Conservation (phyloP, 371 early-diverging fungal species). For the Mucor racemosus region DNA sequence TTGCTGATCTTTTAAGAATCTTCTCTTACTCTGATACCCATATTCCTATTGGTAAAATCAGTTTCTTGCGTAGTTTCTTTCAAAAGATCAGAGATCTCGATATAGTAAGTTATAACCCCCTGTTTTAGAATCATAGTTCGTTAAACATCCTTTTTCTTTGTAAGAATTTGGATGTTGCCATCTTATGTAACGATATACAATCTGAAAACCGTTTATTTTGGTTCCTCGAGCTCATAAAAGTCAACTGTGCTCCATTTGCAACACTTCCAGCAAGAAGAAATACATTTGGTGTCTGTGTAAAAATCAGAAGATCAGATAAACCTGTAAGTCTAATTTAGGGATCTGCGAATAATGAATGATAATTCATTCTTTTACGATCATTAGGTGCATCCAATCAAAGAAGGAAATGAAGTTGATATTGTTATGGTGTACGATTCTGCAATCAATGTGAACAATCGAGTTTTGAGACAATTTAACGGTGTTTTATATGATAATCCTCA, state of each 20-base stretch:
- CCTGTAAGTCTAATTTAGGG: background rate
- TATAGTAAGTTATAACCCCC: background rate
- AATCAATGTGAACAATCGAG: background rate
- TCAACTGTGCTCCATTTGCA: background rate
- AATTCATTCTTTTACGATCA: background rate
- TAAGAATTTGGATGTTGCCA: constrained; percentile 1
- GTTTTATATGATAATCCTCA: background rate
- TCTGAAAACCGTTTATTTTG: background rate
- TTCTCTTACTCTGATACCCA: background rate
- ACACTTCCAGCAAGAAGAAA: background rate
- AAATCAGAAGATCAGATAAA: background rate
- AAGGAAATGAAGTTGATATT: background rate
- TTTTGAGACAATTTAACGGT: background rate
- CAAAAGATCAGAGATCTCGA: background rate
- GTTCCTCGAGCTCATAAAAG: too few species aligned
- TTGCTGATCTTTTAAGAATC: background rate
- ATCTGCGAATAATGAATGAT: too few species aligned
- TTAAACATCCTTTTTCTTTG: background rate
- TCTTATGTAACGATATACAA: background rate
- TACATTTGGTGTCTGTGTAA: background rate
- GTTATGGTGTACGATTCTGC: constrained; percentile 8
- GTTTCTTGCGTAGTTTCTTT: background rate
- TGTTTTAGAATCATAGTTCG: background rate
- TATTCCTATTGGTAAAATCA: background rate
- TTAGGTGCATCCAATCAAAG: background rate